Evolutionary conservation across 805 yeast species (phyloP).

Genomic region (Suhomyces sp.): DNA sequence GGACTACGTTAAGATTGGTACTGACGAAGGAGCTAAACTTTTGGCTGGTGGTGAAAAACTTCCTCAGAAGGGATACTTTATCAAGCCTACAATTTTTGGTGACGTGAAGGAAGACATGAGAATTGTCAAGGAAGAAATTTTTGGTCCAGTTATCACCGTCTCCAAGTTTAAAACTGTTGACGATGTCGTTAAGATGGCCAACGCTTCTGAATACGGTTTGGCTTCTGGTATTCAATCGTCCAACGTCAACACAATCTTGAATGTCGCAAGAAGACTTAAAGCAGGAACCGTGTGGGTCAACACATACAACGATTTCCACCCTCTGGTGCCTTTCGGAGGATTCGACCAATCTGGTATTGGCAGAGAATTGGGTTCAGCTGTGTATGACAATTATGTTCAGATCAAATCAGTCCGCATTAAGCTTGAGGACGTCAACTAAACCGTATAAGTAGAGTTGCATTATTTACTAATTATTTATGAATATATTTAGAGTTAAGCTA

Average conservation of each 20-base stretch:
- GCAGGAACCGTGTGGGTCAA: conserved; percentile 48
- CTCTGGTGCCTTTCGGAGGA: conserved; percentile 37
- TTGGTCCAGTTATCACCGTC: conserved; percentile 79
- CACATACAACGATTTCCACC: conserved; percentile 42
- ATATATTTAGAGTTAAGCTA: neutral
- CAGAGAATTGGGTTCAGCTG: conserved; percentile 33
- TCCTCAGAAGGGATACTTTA: conserved; percentile 57
- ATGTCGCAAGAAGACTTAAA: conserved; percentile 50
- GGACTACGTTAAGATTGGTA: conserved; percentile 40
- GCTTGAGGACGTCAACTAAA: conserved; percentile 8
- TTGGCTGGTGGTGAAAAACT: conserved; percentile 40
- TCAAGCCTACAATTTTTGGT: conserved; percentile 73
- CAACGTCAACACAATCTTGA: conserved; percentile 62
- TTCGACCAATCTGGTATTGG: conserved; percentile 43
- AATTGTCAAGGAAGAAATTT: conserved; percentile 76
- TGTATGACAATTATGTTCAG: conserved; percentile 28
- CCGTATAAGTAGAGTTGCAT: no score
- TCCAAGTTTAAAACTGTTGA: conserved; percentile 63
- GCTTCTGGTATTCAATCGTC: conserved; percentile 78
- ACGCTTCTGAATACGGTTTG: conserved; percentile 70
- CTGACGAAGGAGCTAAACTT: conserved; percentile 42
- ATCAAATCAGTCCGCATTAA: conserved; percentile 32
- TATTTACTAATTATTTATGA: no score
- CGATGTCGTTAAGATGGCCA: conserved; percentile 67
- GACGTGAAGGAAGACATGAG: conserved; percentile 64